These are phyloP conservation scores for Alisma plantagoaquatica DNA, from an alignment of 106 monocot genomes.

Conservation along the genomic window DNA sequence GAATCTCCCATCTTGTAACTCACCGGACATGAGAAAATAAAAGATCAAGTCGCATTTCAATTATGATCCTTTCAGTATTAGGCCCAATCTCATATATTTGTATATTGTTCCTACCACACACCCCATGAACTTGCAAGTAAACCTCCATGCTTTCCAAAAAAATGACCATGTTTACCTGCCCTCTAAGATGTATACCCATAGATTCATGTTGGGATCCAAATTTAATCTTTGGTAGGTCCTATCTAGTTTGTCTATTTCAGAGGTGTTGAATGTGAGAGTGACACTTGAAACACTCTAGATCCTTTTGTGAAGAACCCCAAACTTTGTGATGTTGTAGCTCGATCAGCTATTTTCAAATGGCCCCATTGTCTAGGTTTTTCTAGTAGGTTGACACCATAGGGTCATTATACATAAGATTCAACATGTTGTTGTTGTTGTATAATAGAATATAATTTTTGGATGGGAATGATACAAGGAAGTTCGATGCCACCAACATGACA, in stretches of 20 bases:
- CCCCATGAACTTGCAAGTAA: constrained; percentile 23
- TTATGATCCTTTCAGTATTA: no score
- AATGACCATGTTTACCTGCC: constrained; percentile 21
- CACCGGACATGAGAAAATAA: constrained; percentile 34
- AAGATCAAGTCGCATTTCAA: no score
- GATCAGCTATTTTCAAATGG: constrained; percentile 21
- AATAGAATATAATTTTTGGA: neutral
- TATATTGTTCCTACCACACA: constrained; percentile 50
- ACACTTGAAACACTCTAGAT: constrained; percentile 22
- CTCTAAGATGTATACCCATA: constrained; percentile 43
- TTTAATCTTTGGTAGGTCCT: neutral
- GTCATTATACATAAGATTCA: neutral
- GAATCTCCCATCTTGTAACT: constrained; percentile 28
- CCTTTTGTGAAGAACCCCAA: constrained; percentile 16
- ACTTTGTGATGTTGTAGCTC: constrained; percentile 14
- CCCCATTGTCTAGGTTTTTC: neutral
- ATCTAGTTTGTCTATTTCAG: neutral
- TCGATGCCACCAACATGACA: neutral
- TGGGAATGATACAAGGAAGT: neutral
- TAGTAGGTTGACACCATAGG: neutral
- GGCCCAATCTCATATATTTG: constrained; percentile 22
- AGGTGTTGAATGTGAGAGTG: neutral
- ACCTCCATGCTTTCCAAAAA: constrained; percentile 27
- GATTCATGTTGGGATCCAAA: constrained; percentile 49
- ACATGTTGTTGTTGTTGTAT: neutral